Evolutionary conservation across 495 filamentous ascomycete genomes (phyloP), one percentile per base, ranked within the genome.

Genomic region (Astrothelium macrocarpum): DNA sequence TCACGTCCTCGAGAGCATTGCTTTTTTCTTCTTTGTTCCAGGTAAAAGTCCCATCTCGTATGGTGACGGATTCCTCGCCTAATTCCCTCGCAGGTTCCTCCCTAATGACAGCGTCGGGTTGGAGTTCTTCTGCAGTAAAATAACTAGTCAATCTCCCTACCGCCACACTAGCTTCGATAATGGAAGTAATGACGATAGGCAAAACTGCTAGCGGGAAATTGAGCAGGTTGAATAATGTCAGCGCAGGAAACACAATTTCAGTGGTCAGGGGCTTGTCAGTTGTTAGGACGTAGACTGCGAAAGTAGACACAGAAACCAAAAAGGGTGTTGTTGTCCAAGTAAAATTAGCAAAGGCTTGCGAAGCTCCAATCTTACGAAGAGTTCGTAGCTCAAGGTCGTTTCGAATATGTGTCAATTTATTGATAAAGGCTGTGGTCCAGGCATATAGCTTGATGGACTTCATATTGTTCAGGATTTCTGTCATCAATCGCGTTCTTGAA

Each of bases 291-390:
- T 94, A 99, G 20, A 97, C 90, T 16, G 90, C 86, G 71, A 99
- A 99, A 11, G 94, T 97, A 10, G 90, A 91, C 78, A 93, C 97
- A 16, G 95, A 97, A 16, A 99, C 95, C 34, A 99, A 82, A 79
- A 99, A 99, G 10, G 95, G 95, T 11, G 95, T 97, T n/a, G 90
- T 94, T n/a, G 90, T 90, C 95, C 95, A 99, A 28, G 95, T 97
- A 65, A 99, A 99, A 70, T 95, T 97, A 32, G 95, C 90, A 74
- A 97, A 79, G 7, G 93, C 88, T 74, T 96, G 91, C 1, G 91
- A 86, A 56, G 92, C 91, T 56, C 95, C 95, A 66, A 99, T 97
- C 71, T 92, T 96, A 61, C 92, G 89, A 45, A 97, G 87, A 16
- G 95, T 97, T 74, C 93, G 90, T 53, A 99, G 78, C 76, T 99